These are phyloP conservation scores for Podospora appendiculata DNA, from an alignment of 495 filamentous ascomycete genomes.

Conservation along the genomic window DNA sequence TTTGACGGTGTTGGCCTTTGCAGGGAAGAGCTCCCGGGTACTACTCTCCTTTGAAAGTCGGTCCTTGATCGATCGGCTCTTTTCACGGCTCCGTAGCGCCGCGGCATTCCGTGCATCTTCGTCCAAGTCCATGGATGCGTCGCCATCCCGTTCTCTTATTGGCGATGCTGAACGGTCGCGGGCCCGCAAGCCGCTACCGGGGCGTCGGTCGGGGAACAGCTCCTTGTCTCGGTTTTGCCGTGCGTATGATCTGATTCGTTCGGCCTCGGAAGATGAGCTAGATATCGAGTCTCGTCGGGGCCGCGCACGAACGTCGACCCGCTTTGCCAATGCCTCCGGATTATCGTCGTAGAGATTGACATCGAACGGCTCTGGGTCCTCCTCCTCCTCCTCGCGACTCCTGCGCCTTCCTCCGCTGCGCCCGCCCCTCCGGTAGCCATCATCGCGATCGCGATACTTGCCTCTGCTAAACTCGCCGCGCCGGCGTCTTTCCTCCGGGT, in stretches of 20 bases:
- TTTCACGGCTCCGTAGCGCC: slow-evolving; percentile 33
- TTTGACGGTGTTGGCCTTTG: slow-evolving; percentile 42
- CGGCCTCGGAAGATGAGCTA: slow-evolving; percentile 21
- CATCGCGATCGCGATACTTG: slow-evolving; percentile 51
- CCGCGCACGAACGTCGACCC: slow-evolving; percentile 13
- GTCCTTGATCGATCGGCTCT: slow-evolving; percentile 38
- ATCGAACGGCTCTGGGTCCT: slow-evolving; percentile 47
- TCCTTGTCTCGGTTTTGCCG: slow-evolving; percentile 37
- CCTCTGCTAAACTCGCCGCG: slow-evolving; percentile 32
- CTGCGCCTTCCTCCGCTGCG: slow-evolving; percentile 43
- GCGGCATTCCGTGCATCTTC: slow-evolving; percentile 20
- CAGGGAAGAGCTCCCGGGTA: slow-evolving; percentile 63
- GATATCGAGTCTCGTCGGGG: slow-evolving; percentile 24
- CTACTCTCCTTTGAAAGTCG: slow-evolving; percentile 21
- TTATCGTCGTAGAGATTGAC: slow-evolving; percentile 76
- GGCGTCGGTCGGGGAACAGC: slow-evolving; percentile 39
- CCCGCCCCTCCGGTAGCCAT: slow-evolving; percentile 49
- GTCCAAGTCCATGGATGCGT: slow-evolving; percentile 38
- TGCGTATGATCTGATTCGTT: slow-evolving; percentile 17
- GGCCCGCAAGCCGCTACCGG: slow-evolving; percentile 32
- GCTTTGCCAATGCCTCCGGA: slow-evolving; percentile 26
- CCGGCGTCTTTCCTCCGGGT: slow-evolving; percentile 65
- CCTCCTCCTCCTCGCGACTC: slow-evolving; percentile 39
- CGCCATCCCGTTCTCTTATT: slow-evolving; percentile 52
- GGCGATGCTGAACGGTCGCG: slow-evolving; percentile 68